Evolutionary conservation across 163 green algal genomes (phyloP).

Genomic region (Volvox carteri): DNA sequence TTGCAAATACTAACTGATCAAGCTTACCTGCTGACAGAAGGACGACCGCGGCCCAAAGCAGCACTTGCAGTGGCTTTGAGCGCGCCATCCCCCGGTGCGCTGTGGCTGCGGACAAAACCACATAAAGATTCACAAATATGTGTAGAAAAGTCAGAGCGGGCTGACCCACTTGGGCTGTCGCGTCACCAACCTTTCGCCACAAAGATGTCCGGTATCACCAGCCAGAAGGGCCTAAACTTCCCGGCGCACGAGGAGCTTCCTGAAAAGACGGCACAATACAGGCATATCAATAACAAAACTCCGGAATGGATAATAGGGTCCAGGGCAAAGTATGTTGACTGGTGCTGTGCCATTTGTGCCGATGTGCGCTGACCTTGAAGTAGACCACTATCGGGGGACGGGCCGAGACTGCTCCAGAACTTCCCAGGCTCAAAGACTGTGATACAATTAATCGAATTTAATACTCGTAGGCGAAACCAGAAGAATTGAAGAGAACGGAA

Average conservation of each 20-base stretch:
- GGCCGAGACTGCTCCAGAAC: not conserved
- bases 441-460: no score
- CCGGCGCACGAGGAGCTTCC: not conserved
- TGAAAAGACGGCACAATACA: no score
- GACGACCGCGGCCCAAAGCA: constrained; percentile 3
- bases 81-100: not conserved
- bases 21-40: not conserved
- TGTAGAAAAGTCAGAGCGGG: not conserved
- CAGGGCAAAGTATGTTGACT: not conserved
- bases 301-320: no score
- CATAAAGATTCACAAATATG: not conserved
- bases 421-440: not conserved
- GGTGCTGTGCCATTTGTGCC: not conserved
- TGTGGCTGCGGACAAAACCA: constrained; percentile 8
- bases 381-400: not conserved
- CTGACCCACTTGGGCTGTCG: not conserved
- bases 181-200: constrained; percentile 2
- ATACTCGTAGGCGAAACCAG: no score
- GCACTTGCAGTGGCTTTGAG: not conserved
- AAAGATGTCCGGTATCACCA: not conserved
- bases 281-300: no score
- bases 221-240: not conserved
- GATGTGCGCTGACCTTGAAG: not conserved
- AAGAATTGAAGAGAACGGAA: no score
- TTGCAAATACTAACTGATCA: not conserved